Base-by-base conservation (phyloP, 148 eudicot genomes). In the Silene latifolia region DNA sequence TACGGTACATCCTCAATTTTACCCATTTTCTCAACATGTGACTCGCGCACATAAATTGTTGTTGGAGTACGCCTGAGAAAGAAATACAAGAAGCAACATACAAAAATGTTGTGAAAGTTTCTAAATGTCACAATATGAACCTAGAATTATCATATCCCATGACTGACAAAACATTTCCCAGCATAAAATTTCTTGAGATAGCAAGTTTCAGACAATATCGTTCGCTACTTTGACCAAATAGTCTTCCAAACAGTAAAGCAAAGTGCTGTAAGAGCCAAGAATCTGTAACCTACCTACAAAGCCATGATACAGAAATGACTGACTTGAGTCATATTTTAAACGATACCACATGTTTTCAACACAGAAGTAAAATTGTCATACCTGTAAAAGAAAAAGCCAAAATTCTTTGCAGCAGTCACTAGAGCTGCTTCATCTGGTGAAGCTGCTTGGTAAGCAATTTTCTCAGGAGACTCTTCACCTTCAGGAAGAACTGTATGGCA, bases 301-400 rank as follows among this genome's bases (percentile, higher is more conserved):
- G 10, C 63, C 17, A 10, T 57, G 57, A 21, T 48, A 42, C 42
- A 62, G 17, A 54, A n/a, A 58, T 58, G 66, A 63, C 63, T 12
- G 29, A 53, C 29, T 47, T 20, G 57, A 53, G 18, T 7, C 5
- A 29, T n/a, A 64, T 20, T 75, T 19, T 19, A 64, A 64, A 35
- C 8, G 32, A 59, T 35, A 6, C n/a, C 5, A 19, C 65, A 67
- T 54, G 71, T 67, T 20, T 14, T 14, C 62, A 42, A 74, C 39
- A 27, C 47, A 63, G 46, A 15, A 58, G 75, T 23, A 71, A 57
- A 23, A 46, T 27, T 8, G 39, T 64, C 69, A 75, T 5, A 92
- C 99, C 90, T 95, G 87, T 87, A 95, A 81, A 95, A 95, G 84
- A 95, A 92, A 89, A 95, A 95, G 77, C 99, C 99, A 83, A 95